Evolutionary conservation across 2,329 filamentous ascomycete genomes (phyloP).

Genomic region (Diaporthe vexans): DNA sequence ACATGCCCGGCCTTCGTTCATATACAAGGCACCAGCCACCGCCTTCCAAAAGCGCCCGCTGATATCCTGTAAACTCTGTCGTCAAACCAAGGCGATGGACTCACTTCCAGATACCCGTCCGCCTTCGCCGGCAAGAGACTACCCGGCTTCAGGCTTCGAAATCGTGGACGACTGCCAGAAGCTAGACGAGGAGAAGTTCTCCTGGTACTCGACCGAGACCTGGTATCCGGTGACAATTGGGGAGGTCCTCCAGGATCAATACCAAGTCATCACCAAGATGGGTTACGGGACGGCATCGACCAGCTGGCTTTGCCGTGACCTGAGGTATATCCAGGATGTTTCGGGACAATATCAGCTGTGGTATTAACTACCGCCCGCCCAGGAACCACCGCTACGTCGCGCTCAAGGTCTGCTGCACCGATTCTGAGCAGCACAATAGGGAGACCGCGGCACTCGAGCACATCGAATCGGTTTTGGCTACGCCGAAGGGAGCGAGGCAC

Average conservation of each 20-base stretch:
- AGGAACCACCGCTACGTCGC: background rate
- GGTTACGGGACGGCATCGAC: background rate
- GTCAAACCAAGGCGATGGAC: background rate
- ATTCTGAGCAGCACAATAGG: background rate
- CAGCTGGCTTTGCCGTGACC: background rate
- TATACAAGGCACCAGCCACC: too few species aligned
- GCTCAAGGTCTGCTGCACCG: background rate
- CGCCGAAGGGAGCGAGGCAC: background rate
- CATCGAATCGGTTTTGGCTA: background rate
- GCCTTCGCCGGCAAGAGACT: background rate
- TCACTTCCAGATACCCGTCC: background rate
- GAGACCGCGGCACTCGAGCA: background rate
- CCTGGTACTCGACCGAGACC: background rate
- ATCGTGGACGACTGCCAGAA: background rate
- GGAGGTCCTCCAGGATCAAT: background rate
- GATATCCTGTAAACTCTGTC: too few species aligned
- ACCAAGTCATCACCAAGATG: background rate
- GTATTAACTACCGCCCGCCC: background rate
- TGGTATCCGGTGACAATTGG: background rate
- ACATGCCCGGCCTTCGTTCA: too few species aligned
- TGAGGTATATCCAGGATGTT: background rate
- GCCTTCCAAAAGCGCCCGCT: background rate
- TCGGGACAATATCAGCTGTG: background rate
- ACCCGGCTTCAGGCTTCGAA: background rate
- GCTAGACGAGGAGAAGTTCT: background rate